These are phyloP conservation scores for Pyrenophora tritici-repentis DNA, from an alignment of 2,329 filamentous ascomycete genomes.

Conservation along the genomic window DNA sequence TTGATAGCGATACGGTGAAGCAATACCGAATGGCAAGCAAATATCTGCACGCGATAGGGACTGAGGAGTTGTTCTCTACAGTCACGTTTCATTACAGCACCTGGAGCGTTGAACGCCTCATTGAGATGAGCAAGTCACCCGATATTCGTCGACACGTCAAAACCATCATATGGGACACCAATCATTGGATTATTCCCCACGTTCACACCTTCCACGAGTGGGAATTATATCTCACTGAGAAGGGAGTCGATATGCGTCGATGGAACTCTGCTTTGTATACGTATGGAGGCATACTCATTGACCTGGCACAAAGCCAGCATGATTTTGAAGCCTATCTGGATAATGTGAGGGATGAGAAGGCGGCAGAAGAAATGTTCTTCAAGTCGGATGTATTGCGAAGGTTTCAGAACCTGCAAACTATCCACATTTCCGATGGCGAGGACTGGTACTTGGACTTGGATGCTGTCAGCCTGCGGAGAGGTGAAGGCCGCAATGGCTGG, in stretches of 20 bases:
- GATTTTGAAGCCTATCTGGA: slow-evolving; percentile 14
- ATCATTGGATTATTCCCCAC: slow-evolving; percentile 8
- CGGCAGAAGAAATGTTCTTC: not conserved
- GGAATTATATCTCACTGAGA: slow-evolving; percentile 4
- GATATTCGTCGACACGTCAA: slow-evolving; percentile 12
- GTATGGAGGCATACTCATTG: not conserved
- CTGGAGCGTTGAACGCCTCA: slow-evolving; percentile 13
- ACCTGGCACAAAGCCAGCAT: slow-evolving; percentile 2
- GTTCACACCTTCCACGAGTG: slow-evolving; percentile 16
- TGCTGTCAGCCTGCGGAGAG: not conserved
- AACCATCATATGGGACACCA: slow-evolving; percentile 19
- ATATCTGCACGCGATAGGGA: slow-evolving; percentile 4
- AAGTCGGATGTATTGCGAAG: not conserved
- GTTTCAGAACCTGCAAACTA: slow-evolving; percentile 5
- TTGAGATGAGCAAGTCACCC: slow-evolving; percentile 2
- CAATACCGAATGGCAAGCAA: slow-evolving; percentile 19
- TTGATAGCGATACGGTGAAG: slow-evolving; percentile 11
- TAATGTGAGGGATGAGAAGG: slow-evolving; percentile 12
- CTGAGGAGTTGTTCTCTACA: slow-evolving; percentile 12
- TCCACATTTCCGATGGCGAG: slow-evolving; percentile 6
- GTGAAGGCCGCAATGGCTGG: not conserved
- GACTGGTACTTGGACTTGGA: not conserved
- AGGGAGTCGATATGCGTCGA: not conserved
- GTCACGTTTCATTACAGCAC: slow-evolving; percentile 16
- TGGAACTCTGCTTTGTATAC: not conserved